A percentile compares a stretch with the other conserved stretches of the same genome.
Conservation (phyloP, 495 filamentous ascomycete genomes). For the Aspergillus bertholletiae region DNA sequence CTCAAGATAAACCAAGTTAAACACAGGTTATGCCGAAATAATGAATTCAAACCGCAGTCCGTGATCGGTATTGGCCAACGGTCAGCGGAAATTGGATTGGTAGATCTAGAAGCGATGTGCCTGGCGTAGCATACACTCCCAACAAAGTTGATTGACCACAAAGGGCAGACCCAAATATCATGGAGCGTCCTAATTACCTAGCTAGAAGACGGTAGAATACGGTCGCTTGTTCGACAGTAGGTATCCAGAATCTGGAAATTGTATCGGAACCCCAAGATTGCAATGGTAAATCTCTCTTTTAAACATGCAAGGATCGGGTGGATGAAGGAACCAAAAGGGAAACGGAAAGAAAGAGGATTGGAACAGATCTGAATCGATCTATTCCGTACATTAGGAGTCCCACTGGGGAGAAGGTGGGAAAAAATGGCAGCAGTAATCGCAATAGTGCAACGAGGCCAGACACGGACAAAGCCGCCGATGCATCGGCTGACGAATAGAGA, state of each 20-base stretch:
- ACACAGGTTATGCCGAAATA: neutral
- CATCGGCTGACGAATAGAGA: constrained; percentile 19
- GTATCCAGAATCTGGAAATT: neutral
- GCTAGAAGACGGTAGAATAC: neutral
- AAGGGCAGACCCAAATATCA: neutral
- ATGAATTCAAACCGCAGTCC: neutral
- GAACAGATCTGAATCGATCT: constrained; percentile 8
- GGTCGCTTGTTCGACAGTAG: neutral
- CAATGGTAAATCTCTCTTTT: neutral
- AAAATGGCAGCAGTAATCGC: constrained; percentile 1
- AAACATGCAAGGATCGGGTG: constrained; percentile 1
- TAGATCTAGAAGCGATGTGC: neutral
- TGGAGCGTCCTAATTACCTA: neutral
- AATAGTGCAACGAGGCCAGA: constrained; percentile 16
- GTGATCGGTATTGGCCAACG: neutral
- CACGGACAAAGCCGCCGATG: constrained; percentile 13
- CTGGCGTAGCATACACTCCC: neutral
- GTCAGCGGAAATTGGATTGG: neutral
- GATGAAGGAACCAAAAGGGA: neutral
- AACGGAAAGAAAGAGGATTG: neutral
- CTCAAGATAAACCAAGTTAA: neutral
- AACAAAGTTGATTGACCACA: neutral
- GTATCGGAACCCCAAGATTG: neutral
- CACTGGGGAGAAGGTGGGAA: constrained; percentile 2
- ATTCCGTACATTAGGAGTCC: constrained; percentile 10